phyloP scores from a whole-genome alignment of 2,329 filamentous ascomycete species.

The Botrytis porri region DNA sequence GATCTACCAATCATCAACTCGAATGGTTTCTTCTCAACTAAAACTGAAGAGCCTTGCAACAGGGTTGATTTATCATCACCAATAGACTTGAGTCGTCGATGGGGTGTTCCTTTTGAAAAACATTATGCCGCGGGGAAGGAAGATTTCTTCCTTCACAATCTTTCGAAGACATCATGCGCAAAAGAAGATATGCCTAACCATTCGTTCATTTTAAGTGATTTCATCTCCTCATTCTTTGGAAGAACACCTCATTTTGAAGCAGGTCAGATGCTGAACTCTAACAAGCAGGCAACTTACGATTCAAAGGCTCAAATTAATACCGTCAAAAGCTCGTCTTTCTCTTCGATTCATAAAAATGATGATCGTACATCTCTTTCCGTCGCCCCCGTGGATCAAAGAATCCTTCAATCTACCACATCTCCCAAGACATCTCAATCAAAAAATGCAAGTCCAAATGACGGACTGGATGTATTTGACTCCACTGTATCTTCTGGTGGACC shows the following conservation, averaged over 20 bases:
- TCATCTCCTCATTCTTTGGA: neutral
- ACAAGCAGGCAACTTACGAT: neutral
- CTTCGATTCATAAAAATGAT: neutral
- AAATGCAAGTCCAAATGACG: neutral
- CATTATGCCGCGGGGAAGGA: neutral
- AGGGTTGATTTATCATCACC: too few species aligned
- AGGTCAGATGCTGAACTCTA: neutral
- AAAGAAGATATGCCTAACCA: neutral
- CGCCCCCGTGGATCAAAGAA: neutral
- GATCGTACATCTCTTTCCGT: neutral
- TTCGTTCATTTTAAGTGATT: neutral
- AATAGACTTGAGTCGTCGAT: neutral
- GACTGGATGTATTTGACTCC: neutral
- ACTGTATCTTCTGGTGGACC: neutral
- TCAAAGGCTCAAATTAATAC: neutral
- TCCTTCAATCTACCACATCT: neutral
- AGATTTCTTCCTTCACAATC: neutral
- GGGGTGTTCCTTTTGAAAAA: neutral
- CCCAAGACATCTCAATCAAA: neutral
- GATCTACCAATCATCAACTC: neutral
- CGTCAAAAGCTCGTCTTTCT: neutral
- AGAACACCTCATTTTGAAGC: neutral
- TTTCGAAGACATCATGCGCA: neutral
- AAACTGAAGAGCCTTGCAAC: too few species aligned
- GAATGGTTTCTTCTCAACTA: neutral